phyloP scores from a whole-genome alignment of 2,329 filamentous ascomycete genomes.

The Stagonosporopsis cucurbitacearum region DNA sequence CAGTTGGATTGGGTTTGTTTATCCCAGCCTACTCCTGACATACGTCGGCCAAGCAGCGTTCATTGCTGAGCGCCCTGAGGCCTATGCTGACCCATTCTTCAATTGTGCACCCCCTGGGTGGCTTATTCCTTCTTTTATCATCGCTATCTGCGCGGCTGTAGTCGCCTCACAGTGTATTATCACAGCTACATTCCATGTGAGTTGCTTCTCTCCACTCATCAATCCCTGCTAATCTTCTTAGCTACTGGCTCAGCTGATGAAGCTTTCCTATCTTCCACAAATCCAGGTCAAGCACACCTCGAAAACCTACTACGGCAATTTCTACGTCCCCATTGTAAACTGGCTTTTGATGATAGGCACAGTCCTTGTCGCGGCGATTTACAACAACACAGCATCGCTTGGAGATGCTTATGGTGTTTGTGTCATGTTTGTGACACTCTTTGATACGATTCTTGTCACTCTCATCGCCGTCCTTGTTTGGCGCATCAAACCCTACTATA shows the following conservation, averaged over 20 bases:
- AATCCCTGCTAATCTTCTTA: conserved; percentile 38
- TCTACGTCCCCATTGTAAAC: conserved; percentile 78
- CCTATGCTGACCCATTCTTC: conserved; percentile 77
- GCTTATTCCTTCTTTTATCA: conserved; percentile 71
- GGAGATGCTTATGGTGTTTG: conserved; percentile 81
- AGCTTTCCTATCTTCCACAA: conserved; percentile 75
- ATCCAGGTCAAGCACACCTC: conserved; percentile 77
- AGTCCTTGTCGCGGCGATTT: conserved; percentile 74
- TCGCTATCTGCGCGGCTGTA: conserved; percentile 74
- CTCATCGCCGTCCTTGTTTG: conserved; percentile 76
- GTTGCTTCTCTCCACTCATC: neutral
- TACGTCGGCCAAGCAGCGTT: conserved; percentile 79
- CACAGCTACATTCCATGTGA: conserved; percentile 73
- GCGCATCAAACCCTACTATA: conserved; percentile 65
- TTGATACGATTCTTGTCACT: conserved; percentile 76
- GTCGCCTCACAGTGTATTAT: conserved; percentile 83
- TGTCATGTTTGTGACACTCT: conserved; percentile 80
- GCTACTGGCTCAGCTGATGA: conserved; percentile 75
- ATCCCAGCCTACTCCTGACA: conserved; percentile 70
- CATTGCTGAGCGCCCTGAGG: conserved; percentile 65
- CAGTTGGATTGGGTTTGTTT: conserved; percentile 73
- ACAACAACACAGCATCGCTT: conserved; percentile 68
- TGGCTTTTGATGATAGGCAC: conserved; percentile 79
- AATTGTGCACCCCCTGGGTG: conserved; percentile 71
- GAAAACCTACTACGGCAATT: conserved; percentile 72